Percentiles rank a stretch among this genome's conserved stretches.
phyloP scores from a whole-genome alignment of 1,139 yeast genomes.

The Yamadazyma dendronema region DNA sequence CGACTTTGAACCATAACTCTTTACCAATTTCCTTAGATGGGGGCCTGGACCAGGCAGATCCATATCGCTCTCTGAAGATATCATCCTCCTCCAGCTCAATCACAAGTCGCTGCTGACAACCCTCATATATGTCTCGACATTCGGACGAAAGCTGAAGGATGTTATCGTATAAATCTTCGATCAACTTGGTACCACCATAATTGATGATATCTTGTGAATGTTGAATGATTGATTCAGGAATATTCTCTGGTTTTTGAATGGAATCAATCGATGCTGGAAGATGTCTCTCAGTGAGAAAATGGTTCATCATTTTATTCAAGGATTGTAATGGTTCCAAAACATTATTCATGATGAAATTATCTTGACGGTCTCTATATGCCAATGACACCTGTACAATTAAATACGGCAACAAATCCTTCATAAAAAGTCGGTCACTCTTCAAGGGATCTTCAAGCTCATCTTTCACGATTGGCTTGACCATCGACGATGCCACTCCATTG shows the following conservation, averaged over 20 bases:
- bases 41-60: conserved; percentile 50
- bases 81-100: conserved; percentile 60
- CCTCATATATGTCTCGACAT: conserved; percentile 36
- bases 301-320: conserved; percentile 47
- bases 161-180: conserved; percentile 47
- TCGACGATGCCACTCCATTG: conserved; percentile 44
- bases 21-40: conserved; percentile 38
- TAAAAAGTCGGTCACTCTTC: conserved; percentile 31
- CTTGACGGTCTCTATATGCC: conserved; percentile 68
- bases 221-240: conserved; percentile 57
- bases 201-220: conserved; percentile 56
- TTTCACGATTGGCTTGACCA: conserved; percentile 53
- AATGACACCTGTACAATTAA: conserved; percentile 64
- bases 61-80: conserved; percentile 51
- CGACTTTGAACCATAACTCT: conserved; percentile 36
- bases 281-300: conserved; percentile 41
- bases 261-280: conserved; percentile 68
- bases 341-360: conserved; percentile 50
- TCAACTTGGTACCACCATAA: conserved; percentile 49
- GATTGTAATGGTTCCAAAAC: conserved; percentile 52
- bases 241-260: conserved; percentile 57
- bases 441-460: conserved; percentile 22
- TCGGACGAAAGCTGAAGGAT: conserved; percentile 42
- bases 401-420: conserved; percentile 63
- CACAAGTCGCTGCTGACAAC: conserved; percentile 46